A percentile compares a stretch with the other conserved stretches of the same genome.
These are phyloP conservation scores for Tephrocybe sp. DNA, from an alignment of 768 basidiomycete species.

Conservation along the genomic window DNA sequence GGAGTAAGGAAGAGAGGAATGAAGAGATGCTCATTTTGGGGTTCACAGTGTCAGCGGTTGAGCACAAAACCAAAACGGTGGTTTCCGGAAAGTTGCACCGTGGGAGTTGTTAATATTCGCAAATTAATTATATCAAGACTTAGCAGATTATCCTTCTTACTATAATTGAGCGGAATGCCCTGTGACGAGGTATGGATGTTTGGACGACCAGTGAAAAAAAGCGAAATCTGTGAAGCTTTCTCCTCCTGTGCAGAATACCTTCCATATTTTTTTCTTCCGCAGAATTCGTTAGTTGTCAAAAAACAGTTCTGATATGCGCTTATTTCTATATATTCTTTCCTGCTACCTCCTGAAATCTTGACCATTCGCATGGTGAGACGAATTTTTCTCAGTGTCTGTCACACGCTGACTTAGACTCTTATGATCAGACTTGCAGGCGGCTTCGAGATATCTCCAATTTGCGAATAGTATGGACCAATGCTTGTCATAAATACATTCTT, in stretches of 20 bases:
- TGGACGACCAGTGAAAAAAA: no score
- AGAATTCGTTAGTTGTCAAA: no score
- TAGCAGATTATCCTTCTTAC: no score
- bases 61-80: constrained; percentile 10
- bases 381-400: background rate
- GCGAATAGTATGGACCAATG: constrained; percentile 58
- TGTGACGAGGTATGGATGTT: no score
- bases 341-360: constrained; percentile 40
- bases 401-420: background rate
- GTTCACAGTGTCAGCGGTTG: constrained; percentile 1
- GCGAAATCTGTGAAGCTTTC: no score
- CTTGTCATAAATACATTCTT: constrained; percentile 44
- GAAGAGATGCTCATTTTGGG: constrained; percentile 40
- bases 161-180: no score
- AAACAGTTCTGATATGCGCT: no score
- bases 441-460: constrained; percentile 43
- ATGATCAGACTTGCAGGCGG: constrained; percentile 49
- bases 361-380: constrained; percentile 40
- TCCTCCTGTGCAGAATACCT: no score
- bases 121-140: background rate
- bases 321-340: constrained; percentile 30
- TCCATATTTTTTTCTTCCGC: no score
- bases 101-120: constrained; percentile 9
- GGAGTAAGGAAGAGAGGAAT: constrained; percentile 47
- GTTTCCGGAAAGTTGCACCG: constrained; percentile 15